phyloP scores from a whole-genome alignment of 345 rosid genomes.

The Carallia brachiata region DNA sequence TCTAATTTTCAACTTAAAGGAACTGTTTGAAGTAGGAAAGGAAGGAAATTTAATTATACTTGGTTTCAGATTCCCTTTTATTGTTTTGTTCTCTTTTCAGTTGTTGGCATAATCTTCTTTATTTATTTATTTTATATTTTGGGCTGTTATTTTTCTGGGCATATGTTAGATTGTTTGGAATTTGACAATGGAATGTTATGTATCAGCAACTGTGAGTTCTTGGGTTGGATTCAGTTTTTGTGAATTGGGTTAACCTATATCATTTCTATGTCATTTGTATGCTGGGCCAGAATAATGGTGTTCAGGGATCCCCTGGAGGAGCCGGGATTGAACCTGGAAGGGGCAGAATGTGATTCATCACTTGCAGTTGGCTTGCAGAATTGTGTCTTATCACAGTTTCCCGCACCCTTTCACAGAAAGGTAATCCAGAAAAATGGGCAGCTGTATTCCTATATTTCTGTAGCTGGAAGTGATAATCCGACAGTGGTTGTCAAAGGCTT shows the following conservation, averaged over 20 bases:
- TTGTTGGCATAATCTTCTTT: no score
- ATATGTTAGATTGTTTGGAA: no score
- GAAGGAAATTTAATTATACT: not conserved
- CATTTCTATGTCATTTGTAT: no score
- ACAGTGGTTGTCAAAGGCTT: constrained; percentile 16
- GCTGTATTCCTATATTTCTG: constrained; percentile 13
- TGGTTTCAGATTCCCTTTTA: not conserved
- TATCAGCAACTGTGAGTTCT: no score
- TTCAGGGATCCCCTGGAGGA: constrained; percentile 32
- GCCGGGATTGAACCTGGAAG: constrained; percentile 18
- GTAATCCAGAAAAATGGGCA: constrained; percentile 17
- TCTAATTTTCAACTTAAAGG: not conserved
- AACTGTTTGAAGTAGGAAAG: not conserved
- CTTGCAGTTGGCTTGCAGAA: constrained; percentile 15
- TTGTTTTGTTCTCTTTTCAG: not conserved
- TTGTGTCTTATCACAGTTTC: constrained; percentile 5
- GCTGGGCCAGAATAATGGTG: constrained; percentile 26
- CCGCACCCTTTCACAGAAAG: constrained; percentile 1
- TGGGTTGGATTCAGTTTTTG: no score
- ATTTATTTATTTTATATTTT: no score
- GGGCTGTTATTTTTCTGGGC: no score
- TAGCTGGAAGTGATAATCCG: constrained; percentile 21
- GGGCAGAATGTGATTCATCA: constrained; percentile 14
- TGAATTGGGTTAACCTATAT: no score
- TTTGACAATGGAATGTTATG: no score